Evolutionary conservation across 148 eudicot species (phyloP), one percentile per base, ranked within the genome.

Genomic region (Vaccinium macrocarpon): DNA sequence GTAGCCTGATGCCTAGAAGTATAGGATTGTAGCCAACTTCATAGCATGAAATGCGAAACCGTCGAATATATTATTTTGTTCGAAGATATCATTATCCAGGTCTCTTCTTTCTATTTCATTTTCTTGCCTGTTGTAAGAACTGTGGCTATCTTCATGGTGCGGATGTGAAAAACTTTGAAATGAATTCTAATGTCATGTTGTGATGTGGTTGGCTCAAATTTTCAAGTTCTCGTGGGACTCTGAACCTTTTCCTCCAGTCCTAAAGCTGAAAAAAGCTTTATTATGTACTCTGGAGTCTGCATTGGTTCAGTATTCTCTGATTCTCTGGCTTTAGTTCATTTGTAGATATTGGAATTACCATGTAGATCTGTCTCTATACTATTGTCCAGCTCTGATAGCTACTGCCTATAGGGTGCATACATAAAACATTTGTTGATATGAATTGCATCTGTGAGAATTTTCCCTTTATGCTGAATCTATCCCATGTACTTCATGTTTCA

Each of bases 401-500:
- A 53, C 50, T 2, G 14, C 21, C 46, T 35, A 15, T 4, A 21
- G 23, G 35, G 29, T 84, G 15, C 11, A 9, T 35, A 1, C 4
- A 51, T 66, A 62, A 19, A 14, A 49, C 46, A 42, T 42, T 72
- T 19, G 15, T 55, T 19, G 70, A 59, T 55, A 48, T 8, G 29
- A 56, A 59, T 53, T 46, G 49, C 68, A 52, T 53, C 35, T 25
- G 38, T n/a, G n/a, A 14, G 18, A 71, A 53, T 75, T 9, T 79
- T 48, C 27, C 38, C 14, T 70, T 55, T 9, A 55, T 59, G 50
- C 8, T 85, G 12, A 64, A 62, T 62, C 71, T 82, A 42, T 80
- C 48, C 11, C 27, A 55, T 88, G 77, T 82, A 27, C 82, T 29
- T 78, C 79, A 80, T 73, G 68, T 81, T 84, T 68, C 91, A 95